Evolutionary conservation across 2,329 filamentous ascomycete genomes (phyloP).

Genomic region (Botrytis fragariae): DNA sequence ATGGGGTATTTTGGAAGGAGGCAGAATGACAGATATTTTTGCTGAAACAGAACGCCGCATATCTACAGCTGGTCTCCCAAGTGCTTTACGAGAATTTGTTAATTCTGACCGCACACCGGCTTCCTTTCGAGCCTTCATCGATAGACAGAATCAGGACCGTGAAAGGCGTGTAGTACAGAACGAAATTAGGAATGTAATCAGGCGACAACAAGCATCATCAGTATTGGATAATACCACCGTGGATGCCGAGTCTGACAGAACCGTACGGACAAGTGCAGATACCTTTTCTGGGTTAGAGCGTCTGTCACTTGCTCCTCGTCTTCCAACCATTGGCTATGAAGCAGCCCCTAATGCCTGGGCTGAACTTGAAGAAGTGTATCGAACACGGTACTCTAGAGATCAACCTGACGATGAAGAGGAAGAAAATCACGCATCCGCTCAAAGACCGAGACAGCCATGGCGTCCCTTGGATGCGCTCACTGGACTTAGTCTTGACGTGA

Average conservation of each 20-base stretch:
- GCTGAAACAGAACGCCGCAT: slow-evolving; percentile 27
- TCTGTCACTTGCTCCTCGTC: slow-evolving; percentile 30
- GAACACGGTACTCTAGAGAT: slow-evolving; percentile 36
- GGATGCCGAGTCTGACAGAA: slow-evolving; percentile 24
- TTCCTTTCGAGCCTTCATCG: slow-evolving; percentile 38
- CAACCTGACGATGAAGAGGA: slow-evolving; percentile 36
- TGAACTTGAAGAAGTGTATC: slow-evolving; percentile 46
- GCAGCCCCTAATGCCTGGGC: slow-evolving; percentile 41
- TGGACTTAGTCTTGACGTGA: slow-evolving; percentile 30
- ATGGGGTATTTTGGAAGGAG: slow-evolving; percentile 25
- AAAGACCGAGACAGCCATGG: slow-evolving; percentile 35
- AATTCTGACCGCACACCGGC: slow-evolving; percentile 34
- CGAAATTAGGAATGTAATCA: slow-evolving; percentile 27
- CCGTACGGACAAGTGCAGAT: slow-evolving; percentile 25
- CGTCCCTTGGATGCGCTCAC: slow-evolving; percentile 27
- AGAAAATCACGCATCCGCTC: slow-evolving; percentile 37
- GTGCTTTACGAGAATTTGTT: slow-evolving; percentile 36
- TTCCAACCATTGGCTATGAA: slow-evolving; percentile 33
- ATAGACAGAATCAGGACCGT: slow-evolving; percentile 39
- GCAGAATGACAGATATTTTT: slow-evolving; percentile 23
- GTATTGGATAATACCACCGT: slow-evolving; percentile 31
- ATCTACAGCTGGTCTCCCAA: slow-evolving; percentile 31
- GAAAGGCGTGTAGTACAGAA: slow-evolving; percentile 32
- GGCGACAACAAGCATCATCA: slow-evolving; percentile 29
- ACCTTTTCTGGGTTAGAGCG: slow-evolving; percentile 34